Evolutionary conservation across 2,329 filamentous ascomycete genomes (phyloP).

Genomic region (Fusarium mexicanum): DNA sequence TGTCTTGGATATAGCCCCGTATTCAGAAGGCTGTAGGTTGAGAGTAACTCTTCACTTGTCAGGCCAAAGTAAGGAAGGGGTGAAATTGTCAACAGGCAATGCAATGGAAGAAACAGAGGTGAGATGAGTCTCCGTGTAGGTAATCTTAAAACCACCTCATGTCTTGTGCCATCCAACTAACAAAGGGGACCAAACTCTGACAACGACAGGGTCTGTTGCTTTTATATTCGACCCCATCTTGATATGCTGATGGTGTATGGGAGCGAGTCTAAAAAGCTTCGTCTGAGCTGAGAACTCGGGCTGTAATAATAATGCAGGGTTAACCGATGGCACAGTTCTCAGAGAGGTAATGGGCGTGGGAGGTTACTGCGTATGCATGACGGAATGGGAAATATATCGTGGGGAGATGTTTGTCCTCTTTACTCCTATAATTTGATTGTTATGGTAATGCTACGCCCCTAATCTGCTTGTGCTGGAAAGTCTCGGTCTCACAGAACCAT

Average conservation of each 20-base stretch:
- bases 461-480: neutral
- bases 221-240: slow-evolving; percentile 49
- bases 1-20: neutral
- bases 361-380: neutral
- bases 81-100: slow-evolving; percentile 1
- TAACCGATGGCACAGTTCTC: neutral
- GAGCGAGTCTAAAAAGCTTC: slow-evolving; percentile 4
- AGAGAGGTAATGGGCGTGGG: slow-evolving; percentile 13
- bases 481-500: neutral
- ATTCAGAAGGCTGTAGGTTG: neutral
- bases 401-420: neutral
- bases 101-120: slow-evolving; percentile 19
- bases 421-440: neutral
- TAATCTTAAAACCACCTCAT: slow-evolving; percentile 52
- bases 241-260: neutral
- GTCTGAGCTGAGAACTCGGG: slow-evolving; percentile 19
- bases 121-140: slow-evolving; percentile 44
- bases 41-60: neutral
- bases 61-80: neutral
- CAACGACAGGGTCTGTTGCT: slow-evolving; percentile 51
- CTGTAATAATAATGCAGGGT: neutral
- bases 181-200: slow-evolving; percentile 44
- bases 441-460: slow-evolving; percentile 11
- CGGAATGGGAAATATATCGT: neutral
- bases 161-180: slow-evolving; percentile 55